Base-by-base conservation (phyloP, 371 early-diverging fungal species). In the Mucor circinelloides region DNA sequence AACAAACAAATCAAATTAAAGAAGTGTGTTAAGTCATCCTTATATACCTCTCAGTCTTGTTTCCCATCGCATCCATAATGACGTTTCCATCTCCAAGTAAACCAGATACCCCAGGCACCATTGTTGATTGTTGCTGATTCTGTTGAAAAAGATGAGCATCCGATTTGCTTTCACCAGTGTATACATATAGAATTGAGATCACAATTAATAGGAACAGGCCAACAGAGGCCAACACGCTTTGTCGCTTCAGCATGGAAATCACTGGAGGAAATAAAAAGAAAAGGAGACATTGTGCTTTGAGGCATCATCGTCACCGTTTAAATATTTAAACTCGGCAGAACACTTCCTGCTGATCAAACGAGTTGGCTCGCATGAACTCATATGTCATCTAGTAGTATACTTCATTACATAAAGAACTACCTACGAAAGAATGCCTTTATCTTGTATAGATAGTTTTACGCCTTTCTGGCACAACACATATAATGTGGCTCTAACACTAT, bases 31-130 rank as follows among this genome's bases (percentile, higher is more conserved):
- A 36, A 19, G 17, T 19, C 9, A 56, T n/a, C 64, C 54, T 0
- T 68, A 64, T 32, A 31, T 83, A 93, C 85, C 90, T 92, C 62
- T 90, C 78, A 2, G 94, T 95, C 58, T 87, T 90, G 77, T 96
- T 94, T 55, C 85, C 90, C 82, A 96, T 87, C 42, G 88, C 88
- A 25, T 86, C 82, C 93, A 94, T 93, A 69, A 96, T 92, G 7
- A 83, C 78, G 15, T 64, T 40, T 8, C 58, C 27, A 9, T 60
- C 9, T 15, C 59, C 54, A 17, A 17, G 23, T 17, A 30, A 13
- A 3, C 4, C 17, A 15, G 31, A 4, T 7, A 21, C 28, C 3
- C 17, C 55, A 4, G 31, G n/a, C 30, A 31, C 30, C 28, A 30
- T 2, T n/a, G 13, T 15, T 23, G 27, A 31, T 15, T 55, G 55